These are phyloP conservation scores for Astraeus odoratus DNA, from an alignment of 768 basidiomycete species.

Conservation along the genomic window DNA sequence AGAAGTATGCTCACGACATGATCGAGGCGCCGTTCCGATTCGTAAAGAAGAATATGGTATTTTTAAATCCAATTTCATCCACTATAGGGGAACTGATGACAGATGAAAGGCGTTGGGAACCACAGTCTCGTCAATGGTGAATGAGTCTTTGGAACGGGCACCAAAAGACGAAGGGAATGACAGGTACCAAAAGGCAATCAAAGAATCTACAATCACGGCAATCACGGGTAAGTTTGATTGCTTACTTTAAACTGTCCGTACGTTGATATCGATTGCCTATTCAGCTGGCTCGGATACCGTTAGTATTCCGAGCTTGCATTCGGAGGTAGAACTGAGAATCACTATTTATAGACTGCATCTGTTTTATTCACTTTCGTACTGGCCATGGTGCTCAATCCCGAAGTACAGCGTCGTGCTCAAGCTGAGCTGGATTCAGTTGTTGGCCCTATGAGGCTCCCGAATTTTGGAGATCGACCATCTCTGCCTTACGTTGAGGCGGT, in stretches of 20 bases:
- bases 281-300: conserved; percentile 27
- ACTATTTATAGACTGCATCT: conserved; percentile 23
- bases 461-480: conserved; percentile 22
- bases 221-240: conserved; percentile 18
- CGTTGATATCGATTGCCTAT: background rate
- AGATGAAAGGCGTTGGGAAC: conserved; percentile 20
- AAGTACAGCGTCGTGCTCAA: conserved; percentile 32
- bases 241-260: background rate
- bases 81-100: no score
- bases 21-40: conserved; percentile 26
- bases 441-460: conserved; percentile 25
- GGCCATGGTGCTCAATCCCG: conserved; percentile 32
- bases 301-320: conserved; percentile 1
- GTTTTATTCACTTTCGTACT: conserved; percentile 24
- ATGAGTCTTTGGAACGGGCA: conserved; percentile 13
- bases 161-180: conserved; percentile 2
- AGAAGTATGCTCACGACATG: conserved; percentile 15
- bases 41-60: conserved; percentile 28
- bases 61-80: no score
- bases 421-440: conserved; percentile 30
- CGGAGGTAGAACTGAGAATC: background rate
- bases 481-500: conserved; percentile 24
- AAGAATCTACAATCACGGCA: conserved; percentile 24
- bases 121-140: conserved; percentile 22
- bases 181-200: conserved; percentile 16